phyloP scores from a whole-genome alignment of 805 yeast species.

The Zygoascus flipseniorum region DNA sequence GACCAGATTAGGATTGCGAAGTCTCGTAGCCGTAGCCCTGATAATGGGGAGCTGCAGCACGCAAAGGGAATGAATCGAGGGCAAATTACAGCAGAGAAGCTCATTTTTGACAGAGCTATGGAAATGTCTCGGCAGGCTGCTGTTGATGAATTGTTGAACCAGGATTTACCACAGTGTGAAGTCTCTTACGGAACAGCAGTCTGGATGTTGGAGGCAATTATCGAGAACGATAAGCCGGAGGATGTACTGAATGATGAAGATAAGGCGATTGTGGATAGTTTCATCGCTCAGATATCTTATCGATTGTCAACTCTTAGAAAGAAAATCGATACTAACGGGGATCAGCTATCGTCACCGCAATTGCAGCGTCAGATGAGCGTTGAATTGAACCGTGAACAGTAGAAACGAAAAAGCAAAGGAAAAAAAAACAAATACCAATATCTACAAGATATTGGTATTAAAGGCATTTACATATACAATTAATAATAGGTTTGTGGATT shows the following conservation, averaged over 20 bases:
- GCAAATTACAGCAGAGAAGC: conserved; percentile 58
- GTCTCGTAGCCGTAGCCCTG: neutral
- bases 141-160: conserved; percentile 69
- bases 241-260: conserved; percentile 54
- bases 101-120: conserved; percentile 86
- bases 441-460: neutral
- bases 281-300: conserved; percentile 74
- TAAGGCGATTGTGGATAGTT: conserved; percentile 63
- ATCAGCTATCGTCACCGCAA: neutral
- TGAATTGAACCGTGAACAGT: neutral
- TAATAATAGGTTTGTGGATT: neutral
- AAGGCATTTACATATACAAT: neutral
- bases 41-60: neutral
- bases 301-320: conserved; percentile 63
- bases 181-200: conserved; percentile 82
- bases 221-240: conserved; percentile 39
- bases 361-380: neutral
- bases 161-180: conserved; percentile 71
- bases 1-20: conserved; percentile 2
- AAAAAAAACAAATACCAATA: neutral
- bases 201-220: conserved; percentile 89
- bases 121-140: conserved; percentile 93
- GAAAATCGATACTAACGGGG: conserved; percentile 28
- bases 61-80: neutral
- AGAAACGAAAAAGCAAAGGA: conserved; percentile 1